Evolutionary conservation across 192 early-diverging fungal species (phyloP).

Genomic region (Paraglomus brasilianum): DNA sequence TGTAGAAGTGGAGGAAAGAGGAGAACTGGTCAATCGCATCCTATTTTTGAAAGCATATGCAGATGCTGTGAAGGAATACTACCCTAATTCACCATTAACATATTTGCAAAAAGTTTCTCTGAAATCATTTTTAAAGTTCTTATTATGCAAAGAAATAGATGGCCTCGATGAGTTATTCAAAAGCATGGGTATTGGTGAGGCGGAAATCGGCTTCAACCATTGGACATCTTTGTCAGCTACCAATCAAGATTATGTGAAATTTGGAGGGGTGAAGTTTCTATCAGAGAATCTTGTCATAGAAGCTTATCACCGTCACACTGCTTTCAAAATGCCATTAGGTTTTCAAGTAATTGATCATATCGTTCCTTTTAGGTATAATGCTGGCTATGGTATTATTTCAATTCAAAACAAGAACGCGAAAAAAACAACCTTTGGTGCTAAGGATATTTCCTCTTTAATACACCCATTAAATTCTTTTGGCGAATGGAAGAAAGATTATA

Average conservation of each 20-base stretch:
- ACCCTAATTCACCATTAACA: too few species aligned
- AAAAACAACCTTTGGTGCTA: background rate
- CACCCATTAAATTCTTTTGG: background rate
- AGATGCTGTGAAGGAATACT: background rate
- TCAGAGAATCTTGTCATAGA: background rate
- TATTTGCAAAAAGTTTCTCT: background rate
- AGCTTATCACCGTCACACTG: conserved; percentile 5
- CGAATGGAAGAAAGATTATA: background rate
- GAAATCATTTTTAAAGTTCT: too few species aligned
- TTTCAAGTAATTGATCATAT: background rate
- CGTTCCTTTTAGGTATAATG: background rate
- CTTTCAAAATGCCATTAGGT: conserved; percentile 15
- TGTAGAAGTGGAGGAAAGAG: background rate
- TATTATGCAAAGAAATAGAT: conserved; percentile 2
- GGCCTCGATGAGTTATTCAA: background rate
- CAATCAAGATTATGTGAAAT: conserved; percentile 11
- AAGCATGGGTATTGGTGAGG: background rate
- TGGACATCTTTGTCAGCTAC: conserved; percentile 10
- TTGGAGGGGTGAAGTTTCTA: background rate
- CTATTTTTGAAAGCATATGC: conserved; percentile 4
- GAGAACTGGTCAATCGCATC: conserved; percentile 1
- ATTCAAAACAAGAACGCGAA: conserved; percentile 16
- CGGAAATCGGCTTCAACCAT: conserved; percentile 9
- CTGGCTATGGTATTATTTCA: conserved; percentile 12
- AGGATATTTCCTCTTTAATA: background rate